Percentiles rank a stretch among this genome's conserved stretches.
These are phyloP conservation scores for Adansonia gregorii DNA, from an alignment of 441 rosid genomes.

Conservation along the genomic window DNA sequence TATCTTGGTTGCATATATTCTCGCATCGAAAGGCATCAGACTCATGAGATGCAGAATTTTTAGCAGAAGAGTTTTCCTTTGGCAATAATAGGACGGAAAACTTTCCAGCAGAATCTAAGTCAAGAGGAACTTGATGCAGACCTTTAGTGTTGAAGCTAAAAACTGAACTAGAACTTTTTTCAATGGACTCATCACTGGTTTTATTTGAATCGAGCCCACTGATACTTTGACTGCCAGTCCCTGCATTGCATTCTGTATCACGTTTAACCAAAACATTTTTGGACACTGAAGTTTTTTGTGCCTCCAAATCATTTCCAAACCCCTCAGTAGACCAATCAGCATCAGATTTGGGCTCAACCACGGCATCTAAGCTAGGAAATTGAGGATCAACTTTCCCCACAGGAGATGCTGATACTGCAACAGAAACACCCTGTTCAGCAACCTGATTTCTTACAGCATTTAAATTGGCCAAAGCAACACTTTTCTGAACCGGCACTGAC, in stretches of 20 bases:
- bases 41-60: slow-evolving; percentile 34
- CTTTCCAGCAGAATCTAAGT: slow-evolving; percentile 39
- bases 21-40: slow-evolving; percentile 40
- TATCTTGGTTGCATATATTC: slow-evolving; percentile 38
- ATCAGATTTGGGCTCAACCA: slow-evolving; percentile 39
- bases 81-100: slow-evolving; percentile 38
- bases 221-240: slow-evolving; percentile 36
- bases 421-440: slow-evolving; percentile 33
- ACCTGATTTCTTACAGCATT: slow-evolving; percentile 36
- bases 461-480: slow-evolving; percentile 35
- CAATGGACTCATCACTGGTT: slow-evolving; percentile 35
- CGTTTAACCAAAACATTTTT: slow-evolving; percentile 27
- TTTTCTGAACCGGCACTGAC: slow-evolving; percentile 5
- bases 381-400: slow-evolving; percentile 40
- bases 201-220: slow-evolving; percentile 42
- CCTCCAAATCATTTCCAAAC: slow-evolving; percentile 37
- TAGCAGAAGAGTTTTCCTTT: slow-evolving; percentile 37
- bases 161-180: slow-evolving; percentile 39
- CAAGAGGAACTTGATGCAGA: slow-evolving; percentile 46
- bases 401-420: slow-evolving; percentile 35
- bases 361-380: slow-evolving; percentile 39
- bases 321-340: slow-evolving; percentile 39
- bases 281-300: slow-evolving; percentile 32
- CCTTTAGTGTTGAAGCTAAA: slow-evolving; percentile 42
- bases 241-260: slow-evolving; percentile 23